A percentile compares a stretch with the other conserved stretches of the same genome.
Evolutionary conservation across 2,329 filamentous ascomycete genomes (phyloP).

Genomic region (Chaetoscypha palmicola): DNA sequence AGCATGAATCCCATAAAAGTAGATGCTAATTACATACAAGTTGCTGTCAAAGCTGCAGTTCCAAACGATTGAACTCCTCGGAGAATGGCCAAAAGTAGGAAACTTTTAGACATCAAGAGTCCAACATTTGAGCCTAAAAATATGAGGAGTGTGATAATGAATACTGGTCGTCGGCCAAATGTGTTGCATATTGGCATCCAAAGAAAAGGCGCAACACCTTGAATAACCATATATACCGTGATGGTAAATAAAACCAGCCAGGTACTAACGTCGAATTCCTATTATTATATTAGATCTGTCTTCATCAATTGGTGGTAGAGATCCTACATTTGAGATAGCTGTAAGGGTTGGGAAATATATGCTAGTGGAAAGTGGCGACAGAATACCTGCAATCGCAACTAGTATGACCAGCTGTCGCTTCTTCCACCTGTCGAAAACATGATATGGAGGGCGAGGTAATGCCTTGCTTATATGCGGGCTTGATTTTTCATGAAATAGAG

Average conservation of each 20-base stretch:
- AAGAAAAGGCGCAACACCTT: conserved; percentile 49
- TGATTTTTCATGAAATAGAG: not conserved
- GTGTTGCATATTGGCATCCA: conserved; percentile 39
- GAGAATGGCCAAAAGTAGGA: conserved; percentile 41
- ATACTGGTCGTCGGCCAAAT: conserved; percentile 46
- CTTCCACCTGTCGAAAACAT: conserved; percentile 19
- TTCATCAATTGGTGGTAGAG: not conserved
- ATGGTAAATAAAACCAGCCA: conserved; percentile 12
- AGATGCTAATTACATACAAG: conserved; percentile 27
- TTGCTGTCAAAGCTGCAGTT: conserved; percentile 50
- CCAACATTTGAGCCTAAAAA: conserved; percentile 41
- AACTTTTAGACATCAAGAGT: conserved; percentile 37
- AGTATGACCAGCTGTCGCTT: conserved; percentile 42
- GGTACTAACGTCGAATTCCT: conserved; percentile 11
- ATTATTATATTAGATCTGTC: not conserved
- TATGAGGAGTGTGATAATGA: conserved; percentile 40
- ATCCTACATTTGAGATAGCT: conserved; percentile 9
- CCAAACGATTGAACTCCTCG: conserved; percentile 51
- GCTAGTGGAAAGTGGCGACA: conserved; percentile 17
- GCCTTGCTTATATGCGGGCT: conserved; percentile 2
- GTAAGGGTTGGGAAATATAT: conserved; percentile 19
- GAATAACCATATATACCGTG: conserved; percentile 37
- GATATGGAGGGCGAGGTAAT: conserved; percentile 10
- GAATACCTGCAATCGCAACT: conserved; percentile 14
- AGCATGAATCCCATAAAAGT: not conserved